phyloP scores from a whole-genome alignment of 139 green algal species.

The Nannochloris sp. region DNA sequence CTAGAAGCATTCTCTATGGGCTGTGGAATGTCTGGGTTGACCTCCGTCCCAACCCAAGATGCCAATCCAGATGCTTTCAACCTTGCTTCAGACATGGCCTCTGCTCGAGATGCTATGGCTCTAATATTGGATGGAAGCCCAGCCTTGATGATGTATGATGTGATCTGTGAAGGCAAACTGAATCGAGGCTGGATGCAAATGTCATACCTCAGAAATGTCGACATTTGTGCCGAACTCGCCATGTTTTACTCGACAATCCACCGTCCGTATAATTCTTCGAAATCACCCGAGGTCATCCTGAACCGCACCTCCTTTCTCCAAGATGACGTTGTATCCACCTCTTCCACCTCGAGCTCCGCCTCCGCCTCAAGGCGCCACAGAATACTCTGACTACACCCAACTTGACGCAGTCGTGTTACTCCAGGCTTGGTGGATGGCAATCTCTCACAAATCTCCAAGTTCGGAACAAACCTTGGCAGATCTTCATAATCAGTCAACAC shows the following conservation, averaged over 20 bases:
- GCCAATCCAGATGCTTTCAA: constrained; percentile 12
- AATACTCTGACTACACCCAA: constrained; percentile 30
- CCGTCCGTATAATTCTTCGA: constrained; percentile 35
- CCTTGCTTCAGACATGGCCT: constrained; percentile 18
- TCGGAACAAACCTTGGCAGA: constrained; percentile 45
- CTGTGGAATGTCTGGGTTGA: constrained; percentile 15
- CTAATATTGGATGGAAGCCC: constrained; percentile 45
- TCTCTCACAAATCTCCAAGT: constrained; percentile 40
- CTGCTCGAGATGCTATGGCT: constrained; percentile 29
- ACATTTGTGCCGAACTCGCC: constrained; percentile 11
- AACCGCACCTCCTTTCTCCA: constrained; percentile 35
- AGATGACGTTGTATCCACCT: constrained; percentile 10
- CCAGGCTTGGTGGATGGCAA: constrained; percentile 14
- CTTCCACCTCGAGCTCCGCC: constrained; percentile 39
- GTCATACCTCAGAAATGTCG: constrained; percentile 41
- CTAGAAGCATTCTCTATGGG: background rate
- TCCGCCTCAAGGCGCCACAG: constrained; percentile 44
- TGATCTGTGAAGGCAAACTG: constrained; percentile 29
- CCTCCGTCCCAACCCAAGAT: constrained; percentile 22
- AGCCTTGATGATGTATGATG: constrained; percentile 32
- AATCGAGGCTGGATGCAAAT: constrained; percentile 27
- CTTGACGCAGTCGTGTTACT: constrained; percentile 22
- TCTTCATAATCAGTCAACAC: constrained; percentile 48
- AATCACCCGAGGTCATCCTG: constrained; percentile 32
- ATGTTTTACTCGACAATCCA: constrained; percentile 40